phyloP scores from a whole-genome alignment of 305 asterid species.

The Fraxinus velutina region DNA sequence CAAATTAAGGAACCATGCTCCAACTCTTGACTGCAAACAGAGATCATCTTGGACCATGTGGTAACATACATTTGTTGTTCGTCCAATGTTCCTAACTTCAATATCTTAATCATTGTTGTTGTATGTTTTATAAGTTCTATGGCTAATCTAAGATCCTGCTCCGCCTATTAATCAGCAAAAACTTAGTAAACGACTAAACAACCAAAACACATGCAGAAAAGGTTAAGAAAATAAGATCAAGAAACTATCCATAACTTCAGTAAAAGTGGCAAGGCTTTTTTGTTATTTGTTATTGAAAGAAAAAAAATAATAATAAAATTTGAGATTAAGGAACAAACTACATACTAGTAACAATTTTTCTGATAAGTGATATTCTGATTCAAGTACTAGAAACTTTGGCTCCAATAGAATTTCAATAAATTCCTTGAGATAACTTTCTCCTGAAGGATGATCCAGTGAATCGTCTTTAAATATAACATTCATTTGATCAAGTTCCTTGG shows the following conservation, averaged over 20 bases:
- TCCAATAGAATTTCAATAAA: slow-evolving; percentile 51
- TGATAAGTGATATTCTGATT: slow-evolving; percentile 65
- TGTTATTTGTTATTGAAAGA: not conserved
- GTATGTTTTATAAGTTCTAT: slow-evolving; percentile 61
- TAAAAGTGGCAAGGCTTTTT: slow-evolving; percentile 1
- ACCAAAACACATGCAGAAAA: not conserved
- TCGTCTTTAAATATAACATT: slow-evolving; percentile 26
- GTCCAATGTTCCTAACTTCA: slow-evolving; percentile 52
- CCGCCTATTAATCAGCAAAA: slow-evolving; percentile 49
- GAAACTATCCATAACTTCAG: slow-evolving; percentile 14
- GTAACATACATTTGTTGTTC: slow-evolving; percentile 54
- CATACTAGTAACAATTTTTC: slow-evolving; percentile 49
- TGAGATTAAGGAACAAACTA: not conserved
- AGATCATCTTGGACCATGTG: slow-evolving; percentile 52
- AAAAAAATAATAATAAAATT: not conserved
- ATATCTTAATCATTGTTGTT: slow-evolving; percentile 54
- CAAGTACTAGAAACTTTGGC: slow-evolving; percentile 54
- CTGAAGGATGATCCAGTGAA: slow-evolving; percentile 31
- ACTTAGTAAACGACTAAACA: slow-evolving; percentile 9
- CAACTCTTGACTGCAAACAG: slow-evolving; percentile 60
- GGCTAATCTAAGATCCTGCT: slow-evolving; percentile 51
- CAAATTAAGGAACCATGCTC: slow-evolving; percentile 65
- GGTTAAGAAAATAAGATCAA: not conserved
- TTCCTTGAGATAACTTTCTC: slow-evolving; percentile 36
- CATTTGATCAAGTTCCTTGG: slow-evolving; percentile 45